phyloP scores from a whole-genome alignment of 2,329 filamentous ascomycete species.

The Botrytis byssoidea region DNA sequence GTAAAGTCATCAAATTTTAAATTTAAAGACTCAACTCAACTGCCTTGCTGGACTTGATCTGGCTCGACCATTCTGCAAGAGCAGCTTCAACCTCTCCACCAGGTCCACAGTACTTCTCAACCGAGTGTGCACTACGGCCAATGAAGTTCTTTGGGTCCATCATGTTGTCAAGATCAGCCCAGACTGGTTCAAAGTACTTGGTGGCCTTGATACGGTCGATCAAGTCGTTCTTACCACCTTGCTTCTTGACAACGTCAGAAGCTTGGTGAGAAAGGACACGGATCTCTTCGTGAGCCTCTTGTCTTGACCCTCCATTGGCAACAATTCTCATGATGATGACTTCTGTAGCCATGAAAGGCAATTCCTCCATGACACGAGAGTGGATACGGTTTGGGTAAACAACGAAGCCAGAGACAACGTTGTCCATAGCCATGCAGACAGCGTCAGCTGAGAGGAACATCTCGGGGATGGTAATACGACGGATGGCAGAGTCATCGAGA shows the following conservation, averaged over 20 bases:
- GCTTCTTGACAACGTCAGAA: conserved; percentile 66
- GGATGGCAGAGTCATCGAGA: conserved; percentile 72
- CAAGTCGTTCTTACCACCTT: conserved; percentile 70
- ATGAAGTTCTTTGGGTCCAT: conserved; percentile 62
- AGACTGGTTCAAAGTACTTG: conserved; percentile 73
- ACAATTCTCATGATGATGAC: conserved; percentile 77
- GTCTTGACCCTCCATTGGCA: conserved; percentile 66
- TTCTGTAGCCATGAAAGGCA: conserved; percentile 82
- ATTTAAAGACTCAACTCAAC: conserved; percentile 29
- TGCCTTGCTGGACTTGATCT: conserved; percentile 30
- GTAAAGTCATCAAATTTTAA: background rate
- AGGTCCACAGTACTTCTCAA: conserved; percentile 49
- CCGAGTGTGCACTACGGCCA: conserved; percentile 53
- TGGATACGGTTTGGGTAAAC: conserved; percentile 75
- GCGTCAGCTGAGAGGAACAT: conserved; percentile 67
- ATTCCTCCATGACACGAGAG: conserved; percentile 66
- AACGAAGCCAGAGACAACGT: conserved; percentile 65
- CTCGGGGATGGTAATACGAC: conserved; percentile 62
- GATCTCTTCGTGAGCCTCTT: conserved; percentile 86
- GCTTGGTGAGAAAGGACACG: conserved; percentile 79
- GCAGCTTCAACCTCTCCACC: conserved; percentile 49
- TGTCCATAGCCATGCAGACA: conserved; percentile 65
- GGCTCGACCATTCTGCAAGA: conserved; percentile 46
- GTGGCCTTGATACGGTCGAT: conserved; percentile 72
- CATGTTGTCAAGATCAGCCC: conserved; percentile 65